Base-by-base conservation (phyloP, 345 rosid genomes). In the Boechera stricta region DNA sequence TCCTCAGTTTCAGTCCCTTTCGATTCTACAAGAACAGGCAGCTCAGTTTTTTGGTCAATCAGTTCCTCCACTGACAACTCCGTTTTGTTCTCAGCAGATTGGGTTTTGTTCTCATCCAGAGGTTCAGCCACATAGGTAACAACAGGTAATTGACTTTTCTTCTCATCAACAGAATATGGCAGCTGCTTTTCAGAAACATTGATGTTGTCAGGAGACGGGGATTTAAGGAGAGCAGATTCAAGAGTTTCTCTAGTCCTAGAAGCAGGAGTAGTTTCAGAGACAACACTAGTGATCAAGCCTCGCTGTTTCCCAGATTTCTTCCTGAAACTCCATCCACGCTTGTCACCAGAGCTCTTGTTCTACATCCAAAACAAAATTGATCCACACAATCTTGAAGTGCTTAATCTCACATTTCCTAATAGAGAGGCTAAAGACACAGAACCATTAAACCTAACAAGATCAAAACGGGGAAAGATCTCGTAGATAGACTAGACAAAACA, bases 281-380 rank as follows among this genome's bases (percentile, higher is more conserved):
- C 80, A 5, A 77, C 85, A 52, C 67, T 82, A 75, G 79, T 88
- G 79, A 87, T 86, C 44, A 90, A 81, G 57, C 90, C 93, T 26
- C 96, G 77, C 55, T 88, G 96, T 41, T 87, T 79, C 39, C 87
- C 89, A 77, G 96, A 80, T 76, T 84, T 88, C 83, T 89, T 90
- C 75, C 90, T 87, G 85, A 90, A 89, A 84, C 96, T 90, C 96
- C 96, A 90, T 71, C 93, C 86, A 18, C 83, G 76, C 70, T 83
- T 88, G 68, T 86, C 90, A 61, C 79, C 67, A 18, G 91, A 80
- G 48, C 80, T 77, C 74, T 90, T 86, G 69, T 66, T 83, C 96
- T 90, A 87, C 71, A 82, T 64, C 42, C 64, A 48, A 56, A 73
- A 48, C 8, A 49, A 42, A 53, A 33, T 16, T 10, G 4, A 63